Percentiles rank a stretch among this genome's conserved stretches.
These are phyloP conservation scores for Scheffersomyces illinoinensis DNA, from an alignment of 1,139 yeast species.

Conservation along the genomic window DNA sequence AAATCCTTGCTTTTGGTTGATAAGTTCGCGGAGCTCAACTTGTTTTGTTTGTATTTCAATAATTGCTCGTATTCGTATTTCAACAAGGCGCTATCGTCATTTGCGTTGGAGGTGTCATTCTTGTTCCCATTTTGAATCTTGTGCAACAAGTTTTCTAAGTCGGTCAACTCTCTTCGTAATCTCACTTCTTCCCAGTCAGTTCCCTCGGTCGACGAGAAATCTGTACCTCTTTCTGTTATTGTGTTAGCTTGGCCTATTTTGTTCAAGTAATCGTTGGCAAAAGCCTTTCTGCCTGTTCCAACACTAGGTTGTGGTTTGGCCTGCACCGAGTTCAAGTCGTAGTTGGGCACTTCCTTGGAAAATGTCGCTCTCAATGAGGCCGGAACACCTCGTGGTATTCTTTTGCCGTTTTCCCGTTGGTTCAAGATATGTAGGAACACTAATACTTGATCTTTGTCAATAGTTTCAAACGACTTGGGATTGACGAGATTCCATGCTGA, in stretches of 20 bases:
- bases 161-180: conserved; percentile 73
- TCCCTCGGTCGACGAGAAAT: conserved; percentile 70
- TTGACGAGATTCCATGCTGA: conserved; percentile 95
- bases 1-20: conserved; percentile 26
- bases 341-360: conserved; percentile 80
- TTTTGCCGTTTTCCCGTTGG: conserved; percentile 83
- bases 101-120: conserved; percentile 21
- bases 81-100: conserved; percentile 35
- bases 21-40: not conserved
- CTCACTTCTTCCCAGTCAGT: conserved; percentile 89
- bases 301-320: conserved; percentile 43
- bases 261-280: conserved; percentile 42
- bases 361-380: conserved; percentile 88
- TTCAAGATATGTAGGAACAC: conserved; percentile 88
- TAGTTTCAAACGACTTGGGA: conserved; percentile 82
- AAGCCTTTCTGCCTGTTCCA: conserved; percentile 24
- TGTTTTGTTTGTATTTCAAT: conserved; percentile 57
- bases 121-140: conserved; percentile 57
- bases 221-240: conserved; percentile 62
- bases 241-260: conserved; percentile 51
- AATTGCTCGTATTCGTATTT: conserved; percentile 83
- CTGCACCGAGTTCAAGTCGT: conserved; percentile 49
- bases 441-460: conserved; percentile 89
- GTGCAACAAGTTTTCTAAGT: conserved; percentile 63
- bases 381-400: conserved; percentile 95